These are phyloP conservation scores for Tolypocladium amazonense DNA, from an alignment of 2,329 filamentous ascomycete species.

Conservation along the genomic window DNA sequence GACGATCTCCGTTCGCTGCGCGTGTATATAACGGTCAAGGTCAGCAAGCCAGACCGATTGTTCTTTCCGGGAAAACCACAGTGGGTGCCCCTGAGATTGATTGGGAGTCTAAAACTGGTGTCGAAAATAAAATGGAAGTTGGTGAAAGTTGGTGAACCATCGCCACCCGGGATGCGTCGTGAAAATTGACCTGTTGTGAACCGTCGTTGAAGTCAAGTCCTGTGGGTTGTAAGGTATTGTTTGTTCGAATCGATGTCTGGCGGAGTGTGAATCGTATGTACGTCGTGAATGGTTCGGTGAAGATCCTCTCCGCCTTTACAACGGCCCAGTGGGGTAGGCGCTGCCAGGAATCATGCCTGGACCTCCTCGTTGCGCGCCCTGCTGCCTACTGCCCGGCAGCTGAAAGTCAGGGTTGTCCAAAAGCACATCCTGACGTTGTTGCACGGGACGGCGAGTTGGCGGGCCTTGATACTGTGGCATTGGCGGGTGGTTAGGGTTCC, in stretches of 20 bases:
- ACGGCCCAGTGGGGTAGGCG: slow-evolving; percentile 32
- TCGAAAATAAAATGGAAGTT: not conserved
- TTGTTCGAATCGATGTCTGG: not conserved
- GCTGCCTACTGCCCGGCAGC: slow-evolving; percentile 39
- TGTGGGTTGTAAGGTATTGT: not conserved
- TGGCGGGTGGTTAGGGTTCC: slow-evolving; percentile 50
- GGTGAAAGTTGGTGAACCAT: not conserved
- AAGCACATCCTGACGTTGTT: slow-evolving; percentile 59
- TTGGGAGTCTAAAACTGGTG: not conserved
- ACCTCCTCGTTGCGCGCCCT: slow-evolving; percentile 13
- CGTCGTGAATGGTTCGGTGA: slow-evolving; percentile 9
- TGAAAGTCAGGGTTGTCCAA: slow-evolving; percentile 83
- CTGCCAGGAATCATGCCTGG: slow-evolving; percentile 41
- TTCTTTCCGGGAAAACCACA: too few species aligned
- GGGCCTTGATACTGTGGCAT: slow-evolving; percentile 31
- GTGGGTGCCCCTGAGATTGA: not conserved
- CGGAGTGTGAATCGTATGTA: slow-evolving; percentile 1
- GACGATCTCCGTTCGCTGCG: not conserved
- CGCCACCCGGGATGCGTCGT: not conserved
- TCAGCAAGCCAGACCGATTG: not conserved
- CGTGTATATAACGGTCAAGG: not conserved
- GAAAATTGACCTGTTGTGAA: not conserved
- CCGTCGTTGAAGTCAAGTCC: not conserved
- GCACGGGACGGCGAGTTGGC: slow-evolving; percentile 32
- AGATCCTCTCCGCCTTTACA: not conserved